Evolutionary conservation across 2,329 filamentous ascomycete genomes (phyloP).

Genomic region (Pseudocercospora pini-densiflorae): DNA sequence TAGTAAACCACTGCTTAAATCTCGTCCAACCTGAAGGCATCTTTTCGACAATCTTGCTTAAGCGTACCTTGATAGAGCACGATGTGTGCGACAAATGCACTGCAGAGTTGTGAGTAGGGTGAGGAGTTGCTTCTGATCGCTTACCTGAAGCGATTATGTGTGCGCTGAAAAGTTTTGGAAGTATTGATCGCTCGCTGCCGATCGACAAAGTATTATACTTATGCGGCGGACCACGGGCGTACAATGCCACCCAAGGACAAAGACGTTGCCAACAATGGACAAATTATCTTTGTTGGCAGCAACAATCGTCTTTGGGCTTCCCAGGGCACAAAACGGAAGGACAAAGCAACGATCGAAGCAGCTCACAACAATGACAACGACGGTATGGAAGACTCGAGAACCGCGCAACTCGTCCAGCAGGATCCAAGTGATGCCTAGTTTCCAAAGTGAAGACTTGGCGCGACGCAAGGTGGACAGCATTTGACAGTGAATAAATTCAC

Average conservation of each 20-base stretch:
- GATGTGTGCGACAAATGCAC: not conserved
- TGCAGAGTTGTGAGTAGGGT: not conserved
- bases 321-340: not conserved
- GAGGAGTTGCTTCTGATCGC: not conserved
- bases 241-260: not conserved
- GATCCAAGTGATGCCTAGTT: too few species aligned
- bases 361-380: not conserved
- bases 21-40: not conserved
- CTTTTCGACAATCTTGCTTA: not conserved
- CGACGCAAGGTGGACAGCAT: too few species aligned
- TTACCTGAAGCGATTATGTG: not conserved
- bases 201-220: not conserved
- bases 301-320: not conserved
- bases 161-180: not conserved
- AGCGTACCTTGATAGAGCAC: not conserved
- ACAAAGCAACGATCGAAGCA: not conserved
- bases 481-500: not conserved
- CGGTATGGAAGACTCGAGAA: not conserved
- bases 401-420: not conserved
- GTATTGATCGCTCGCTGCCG: not conserved
- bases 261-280: not conserved
- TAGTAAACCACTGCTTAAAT: not conserved
- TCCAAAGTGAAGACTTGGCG: too few species aligned
- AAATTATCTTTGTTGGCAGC: not conserved
- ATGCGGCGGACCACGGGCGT: not conserved